phyloP scores from a whole-genome alignment of 2,329 filamentous ascomycete genomes.

The Talaromyces verruculosus region DNA sequence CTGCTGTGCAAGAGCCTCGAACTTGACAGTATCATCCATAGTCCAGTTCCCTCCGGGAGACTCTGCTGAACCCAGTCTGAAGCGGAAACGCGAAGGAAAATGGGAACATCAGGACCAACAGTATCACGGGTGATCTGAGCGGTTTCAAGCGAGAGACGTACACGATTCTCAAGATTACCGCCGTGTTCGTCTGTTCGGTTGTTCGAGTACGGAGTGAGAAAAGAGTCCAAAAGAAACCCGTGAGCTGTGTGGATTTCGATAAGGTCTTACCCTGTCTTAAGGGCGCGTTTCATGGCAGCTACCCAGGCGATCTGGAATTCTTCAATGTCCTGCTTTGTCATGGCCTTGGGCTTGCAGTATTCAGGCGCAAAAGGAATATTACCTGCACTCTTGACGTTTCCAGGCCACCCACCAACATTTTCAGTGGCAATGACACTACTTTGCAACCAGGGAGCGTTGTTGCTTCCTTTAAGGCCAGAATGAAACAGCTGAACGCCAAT shows the following conservation, averaged over 20 bases:
- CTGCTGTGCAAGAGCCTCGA: conserved; percentile 65
- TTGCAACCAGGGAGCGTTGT: background rate
- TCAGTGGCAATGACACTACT: background rate
- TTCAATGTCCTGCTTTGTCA: conserved; percentile 47
- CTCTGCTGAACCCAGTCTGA: conserved; percentile 71
- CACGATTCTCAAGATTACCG: conserved; percentile 52
- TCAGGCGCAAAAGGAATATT: background rate
- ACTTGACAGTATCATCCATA: conserved; percentile 60
- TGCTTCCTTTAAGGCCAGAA: conserved; percentile 25
- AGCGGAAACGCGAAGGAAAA: conserved; percentile 70
- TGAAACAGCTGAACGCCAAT: conserved; percentile 36
- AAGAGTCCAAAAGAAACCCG: conserved; percentile 55
- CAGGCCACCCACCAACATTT: background rate
- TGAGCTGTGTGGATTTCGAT: conserved; percentile 53
- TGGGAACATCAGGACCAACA: conserved; percentile 43
- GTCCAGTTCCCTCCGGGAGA: conserved; percentile 63
- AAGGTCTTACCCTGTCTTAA: conserved; percentile 56
- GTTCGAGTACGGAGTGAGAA: conserved; percentile 50
- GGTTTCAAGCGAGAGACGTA: conserved; percentile 56
- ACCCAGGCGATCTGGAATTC: conserved; percentile 45
- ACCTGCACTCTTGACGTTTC: background rate
- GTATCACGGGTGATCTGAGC: conserved; percentile 53
- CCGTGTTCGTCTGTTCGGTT: conserved; percentile 53
- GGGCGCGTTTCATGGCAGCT: conserved; percentile 51
- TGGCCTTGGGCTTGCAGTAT: background rate